These are phyloP conservation scores for Auxenochlorella pyrenoidosa DNA, from an alignment of 139 green algal species.

Conservation along the genomic window DNA sequence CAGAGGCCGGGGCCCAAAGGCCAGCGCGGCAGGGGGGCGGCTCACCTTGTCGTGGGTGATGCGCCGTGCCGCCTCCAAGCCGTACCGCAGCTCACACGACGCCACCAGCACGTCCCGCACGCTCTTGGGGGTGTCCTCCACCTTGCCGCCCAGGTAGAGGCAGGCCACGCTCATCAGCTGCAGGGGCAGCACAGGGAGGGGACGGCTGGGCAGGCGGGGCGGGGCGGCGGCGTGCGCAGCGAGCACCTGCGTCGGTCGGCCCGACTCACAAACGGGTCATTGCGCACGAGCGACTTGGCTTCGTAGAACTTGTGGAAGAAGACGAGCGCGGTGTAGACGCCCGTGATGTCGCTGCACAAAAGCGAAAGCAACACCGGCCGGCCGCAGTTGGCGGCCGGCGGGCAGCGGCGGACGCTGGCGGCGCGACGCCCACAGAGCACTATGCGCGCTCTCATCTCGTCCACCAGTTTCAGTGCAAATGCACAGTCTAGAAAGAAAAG, in stretches of 20 bases:
- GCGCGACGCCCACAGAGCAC: too few relatives aligned
- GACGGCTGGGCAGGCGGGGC: not conserved
- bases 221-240: not conserved
- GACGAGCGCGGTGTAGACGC: slow-evolving; percentile 57
- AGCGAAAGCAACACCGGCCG: not conserved
- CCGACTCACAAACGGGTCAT: slow-evolving; percentile 70
- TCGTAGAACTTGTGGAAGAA: slow-evolving; percentile 80
- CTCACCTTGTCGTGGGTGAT: not conserved
- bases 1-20: too few relatives aligned
- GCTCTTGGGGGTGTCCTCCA: slow-evolving; percentile 83
- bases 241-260: not conserved
- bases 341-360: slow-evolving; percentile 41
- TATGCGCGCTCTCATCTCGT: too few relatives aligned
- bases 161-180: slow-evolving; percentile 85
- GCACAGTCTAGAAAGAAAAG: not conserved
- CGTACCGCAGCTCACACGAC: slow-evolving; percentile 20
- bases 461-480: too few relatives aligned
- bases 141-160: slow-evolving; percentile 90
- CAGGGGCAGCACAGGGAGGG: not conserved
- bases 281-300: slow-evolving; percentile 67
- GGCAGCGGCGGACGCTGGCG: not conserved
- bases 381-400: not conserved
- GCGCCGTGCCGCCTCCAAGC: not conserved
- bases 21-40: too few relatives aligned
- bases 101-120: slow-evolving; percentile 69